Percentiles rank a stretch among this genome's conserved stretches.
These are phyloP conservation scores for Cystobasidium sp. DNA, from an alignment of 1,284 basidiomycete genomes.

Conservation along the genomic window DNA sequence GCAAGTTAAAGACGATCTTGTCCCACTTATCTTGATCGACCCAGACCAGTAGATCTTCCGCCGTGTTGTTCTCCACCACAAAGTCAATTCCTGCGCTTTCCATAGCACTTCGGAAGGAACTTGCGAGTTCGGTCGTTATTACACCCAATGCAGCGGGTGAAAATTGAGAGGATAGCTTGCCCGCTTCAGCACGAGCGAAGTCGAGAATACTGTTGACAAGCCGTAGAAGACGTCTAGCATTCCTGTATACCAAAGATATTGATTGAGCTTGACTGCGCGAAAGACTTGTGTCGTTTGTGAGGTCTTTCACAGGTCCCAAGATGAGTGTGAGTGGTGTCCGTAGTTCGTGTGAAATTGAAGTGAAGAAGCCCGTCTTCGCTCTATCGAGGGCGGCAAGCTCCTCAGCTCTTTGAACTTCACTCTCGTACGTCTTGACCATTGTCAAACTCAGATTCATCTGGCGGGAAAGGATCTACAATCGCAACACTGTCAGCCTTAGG, in stretches of 20 bases:
- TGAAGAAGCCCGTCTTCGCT: conserved; percentile 54
- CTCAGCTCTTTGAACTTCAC: conserved; percentile 56
- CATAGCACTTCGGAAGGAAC: conserved; percentile 56
- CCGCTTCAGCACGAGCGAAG: conserved; percentile 49
- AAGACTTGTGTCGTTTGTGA: conserved; percentile 36
- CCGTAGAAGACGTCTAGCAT: conserved; percentile 52
- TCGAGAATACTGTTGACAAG: conserved; percentile 55
- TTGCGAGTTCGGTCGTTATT: conserved; percentile 58
- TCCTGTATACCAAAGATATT: conserved; percentile 54
- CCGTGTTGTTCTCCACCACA: conserved; percentile 53
- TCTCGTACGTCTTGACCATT: conserved; percentile 56
- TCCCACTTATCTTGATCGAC: conserved; percentile 60
- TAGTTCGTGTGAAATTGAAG: conserved; percentile 59
- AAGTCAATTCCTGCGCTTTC: conserved; percentile 55
- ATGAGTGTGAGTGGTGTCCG: conserved; percentile 59
- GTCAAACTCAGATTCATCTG: conserved; percentile 54
- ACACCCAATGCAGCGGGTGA: conserved; percentile 56
- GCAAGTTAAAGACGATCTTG: conserved; percentile 58
- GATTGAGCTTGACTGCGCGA: conserved; percentile 36
- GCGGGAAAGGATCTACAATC: conserved; percentile 49
- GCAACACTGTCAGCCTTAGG: neutral
- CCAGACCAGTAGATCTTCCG: conserved; percentile 54
- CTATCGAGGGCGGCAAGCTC: conserved; percentile 59
- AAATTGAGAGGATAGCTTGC: conserved; percentile 56
- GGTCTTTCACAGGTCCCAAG: conserved; percentile 50